Percentiles rank a stretch among this genome's conserved stretches.
These are phyloP conservation scores for Staphylotrichum longicolle DNA, from an alignment of 495 filamentous ascomycete genomes.

Conservation along the genomic window DNA sequence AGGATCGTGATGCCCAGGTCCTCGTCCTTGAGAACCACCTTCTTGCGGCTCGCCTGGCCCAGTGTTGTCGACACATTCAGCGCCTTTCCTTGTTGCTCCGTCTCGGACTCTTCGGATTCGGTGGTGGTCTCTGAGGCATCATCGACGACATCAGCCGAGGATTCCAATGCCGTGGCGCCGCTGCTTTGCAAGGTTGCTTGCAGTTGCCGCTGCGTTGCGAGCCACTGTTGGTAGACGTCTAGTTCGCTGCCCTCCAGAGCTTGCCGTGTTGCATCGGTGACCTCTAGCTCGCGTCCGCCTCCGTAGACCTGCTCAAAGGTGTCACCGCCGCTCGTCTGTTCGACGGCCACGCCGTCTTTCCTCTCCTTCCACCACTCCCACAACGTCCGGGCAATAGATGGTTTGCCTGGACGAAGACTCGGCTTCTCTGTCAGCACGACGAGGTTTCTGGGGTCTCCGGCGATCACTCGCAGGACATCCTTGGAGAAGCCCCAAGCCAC, in stretches of 20 bases:
- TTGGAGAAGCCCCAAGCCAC: constrained; percentile 95
- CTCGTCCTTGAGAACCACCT: constrained; percentile 75
- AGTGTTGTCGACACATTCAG: constrained; percentile 82
- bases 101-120: constrained; percentile 83
- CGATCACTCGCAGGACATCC: constrained; percentile 72
- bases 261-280: constrained; percentile 58
- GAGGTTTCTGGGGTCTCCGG: constrained; percentile 71
- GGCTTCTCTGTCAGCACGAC: constrained; percentile 78
- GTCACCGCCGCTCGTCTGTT: constrained; percentile 56
- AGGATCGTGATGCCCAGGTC: constrained; percentile 90
- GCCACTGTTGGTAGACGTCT: constrained; percentile 80
- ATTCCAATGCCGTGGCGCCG: constrained; percentile 62
- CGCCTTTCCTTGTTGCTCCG: constrained; percentile 86
- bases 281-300: constrained; percentile 59
- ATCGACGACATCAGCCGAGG: constrained; percentile 73
- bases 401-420: constrained; percentile 36
- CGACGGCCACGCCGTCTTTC: constrained; percentile 59
- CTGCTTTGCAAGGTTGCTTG: constrained; percentile 70
- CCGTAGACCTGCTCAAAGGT: constrained; percentile 63
- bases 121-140: constrained; percentile 77
- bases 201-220: constrained; percentile 76
- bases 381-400: constrained; percentile 56
- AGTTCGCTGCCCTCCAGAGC: constrained; percentile 72
- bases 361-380: constrained; percentile 74
- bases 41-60: constrained; percentile 74